phyloP scores from a whole-genome alignment of 805 yeast species.

The Suhomyces faveliae region DNA sequence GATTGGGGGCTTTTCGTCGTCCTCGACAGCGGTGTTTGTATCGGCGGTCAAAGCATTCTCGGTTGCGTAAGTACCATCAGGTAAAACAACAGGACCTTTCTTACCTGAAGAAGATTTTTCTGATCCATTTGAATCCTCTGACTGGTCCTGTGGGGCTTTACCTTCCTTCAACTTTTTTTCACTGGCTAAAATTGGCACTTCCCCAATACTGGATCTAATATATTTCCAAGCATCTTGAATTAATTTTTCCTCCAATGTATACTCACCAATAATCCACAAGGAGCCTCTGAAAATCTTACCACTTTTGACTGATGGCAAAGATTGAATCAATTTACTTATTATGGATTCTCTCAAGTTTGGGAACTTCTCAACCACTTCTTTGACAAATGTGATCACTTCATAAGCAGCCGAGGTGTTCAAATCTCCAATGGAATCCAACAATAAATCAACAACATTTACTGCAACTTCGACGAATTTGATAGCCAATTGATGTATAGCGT shows the following conservation, averaged over 20 bases:
- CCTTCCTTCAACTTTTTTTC: slow-evolving; percentile 47
- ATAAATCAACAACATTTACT: slow-evolving; percentile 80
- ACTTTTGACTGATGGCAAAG: slow-evolving; percentile 68
- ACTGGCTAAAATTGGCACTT: slow-evolving; percentile 80
- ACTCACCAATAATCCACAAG: slow-evolving; percentile 95
- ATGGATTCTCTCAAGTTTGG: slow-evolving; percentile 72
- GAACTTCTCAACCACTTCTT: slow-evolving; percentile 90
- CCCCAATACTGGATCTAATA: slow-evolving; percentile 81
- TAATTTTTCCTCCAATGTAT: slow-evolving; percentile 64
- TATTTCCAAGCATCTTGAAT: slow-evolving; percentile 85
- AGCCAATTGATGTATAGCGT: slow-evolving; percentile 87
- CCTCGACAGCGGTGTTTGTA: slow-evolving; percentile 13
- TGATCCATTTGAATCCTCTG: slow-evolving; percentile 25
- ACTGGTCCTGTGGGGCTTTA: slow-evolving; percentile 28
- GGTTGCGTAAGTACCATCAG: slow-evolving; percentile 99
- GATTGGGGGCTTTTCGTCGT: slow-evolving; percentile 63
- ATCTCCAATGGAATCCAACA: slow-evolving; percentile 83
- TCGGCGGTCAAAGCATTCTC: slow-evolving; percentile 74
- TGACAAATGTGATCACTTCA: slow-evolving; percentile 87
- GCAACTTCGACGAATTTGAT: slow-evolving; percentile 88
- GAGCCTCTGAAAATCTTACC: slow-evolving; percentile 93
- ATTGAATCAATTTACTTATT: slow-evolving; percentile 56
- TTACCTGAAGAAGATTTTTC: slow-evolving; percentile 13
- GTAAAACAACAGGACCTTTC: slow-evolving; percentile 78
- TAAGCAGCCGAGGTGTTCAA: slow-evolving; percentile 81